These are phyloP conservation scores for Solanum commersonii DNA, from an alignment of 257 asterid genomes.

Conservation along the genomic window DNA sequence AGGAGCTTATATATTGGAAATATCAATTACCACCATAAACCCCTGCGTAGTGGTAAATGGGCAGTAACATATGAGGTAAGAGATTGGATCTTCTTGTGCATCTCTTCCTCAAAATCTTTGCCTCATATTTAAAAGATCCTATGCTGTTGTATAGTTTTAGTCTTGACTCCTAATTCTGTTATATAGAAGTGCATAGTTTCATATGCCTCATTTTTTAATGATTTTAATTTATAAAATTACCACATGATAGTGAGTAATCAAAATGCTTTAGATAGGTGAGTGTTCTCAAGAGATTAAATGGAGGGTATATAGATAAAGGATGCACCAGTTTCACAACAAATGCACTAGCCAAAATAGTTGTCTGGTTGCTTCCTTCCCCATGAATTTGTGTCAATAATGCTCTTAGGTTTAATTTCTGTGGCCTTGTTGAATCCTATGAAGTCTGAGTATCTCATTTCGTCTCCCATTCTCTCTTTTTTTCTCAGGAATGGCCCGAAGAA, in stretches of 20 bases:
- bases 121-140: not conserved
- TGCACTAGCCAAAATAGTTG: not conserved
- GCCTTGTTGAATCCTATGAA: not conserved
- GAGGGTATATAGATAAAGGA: not conserved
- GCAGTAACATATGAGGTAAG: slow-evolving; percentile 80
- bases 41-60: slow-evolving; percentile 93
- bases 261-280: not conserved
- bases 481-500: slow-evolving; percentile 99
- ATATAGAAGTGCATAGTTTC: not conserved
- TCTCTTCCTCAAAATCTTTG: not conserved
- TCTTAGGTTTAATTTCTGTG: not conserved
- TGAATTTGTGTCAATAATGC: not conserved
- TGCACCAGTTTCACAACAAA: not conserved
- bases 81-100: not conserved
- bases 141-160: not conserved
- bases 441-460: not conserved
- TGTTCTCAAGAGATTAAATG: not conserved
- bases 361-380: not conserved
- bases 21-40: slow-evolving; percentile 77
- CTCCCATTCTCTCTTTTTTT: not conserved
- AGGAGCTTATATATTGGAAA: slow-evolving; percentile 77
- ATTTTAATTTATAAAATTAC: not conserved
- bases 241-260: not conserved
- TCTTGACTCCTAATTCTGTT: not conserved
- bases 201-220: not conserved